Conservation (phyloP, 2,329 filamentous ascomycete species). For the Aureobasidium musti region DNA sequence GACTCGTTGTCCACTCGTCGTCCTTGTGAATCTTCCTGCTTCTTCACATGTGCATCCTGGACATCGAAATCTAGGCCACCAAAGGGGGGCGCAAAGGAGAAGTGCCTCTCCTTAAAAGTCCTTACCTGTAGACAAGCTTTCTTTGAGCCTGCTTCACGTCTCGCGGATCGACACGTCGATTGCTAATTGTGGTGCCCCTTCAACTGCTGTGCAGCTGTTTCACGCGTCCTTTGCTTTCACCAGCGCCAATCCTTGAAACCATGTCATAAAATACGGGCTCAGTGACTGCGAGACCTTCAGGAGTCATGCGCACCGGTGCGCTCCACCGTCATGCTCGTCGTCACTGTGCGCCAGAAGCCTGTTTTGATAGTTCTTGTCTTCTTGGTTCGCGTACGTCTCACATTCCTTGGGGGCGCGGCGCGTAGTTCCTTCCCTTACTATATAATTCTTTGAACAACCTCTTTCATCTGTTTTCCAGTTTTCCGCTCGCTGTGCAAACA, state of each 20-base stretch:
- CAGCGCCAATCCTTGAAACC: conserved; percentile 14
- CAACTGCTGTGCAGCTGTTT: conserved; percentile 20
- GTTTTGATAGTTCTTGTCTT: conserved; percentile 11
- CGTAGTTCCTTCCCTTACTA: conserved; percentile 14
- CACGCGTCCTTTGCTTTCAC: conserved; percentile 10
- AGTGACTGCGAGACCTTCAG: neutral
- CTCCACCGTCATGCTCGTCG: conserved; percentile 5
- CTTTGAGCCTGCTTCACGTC: neutral
- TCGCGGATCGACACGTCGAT: conserved; percentile 1
- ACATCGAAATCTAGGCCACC: neutral
- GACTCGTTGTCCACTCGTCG: neutral
- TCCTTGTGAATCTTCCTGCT: neutral
- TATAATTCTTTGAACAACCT: conserved; percentile 18
- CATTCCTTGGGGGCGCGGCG: conserved; percentile 25
- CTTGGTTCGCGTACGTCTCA: conserved; percentile 14
- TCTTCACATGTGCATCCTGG: neutral
- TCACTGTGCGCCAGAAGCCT: conserved; percentile 16
- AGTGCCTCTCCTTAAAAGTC: neutral
- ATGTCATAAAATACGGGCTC: neutral
- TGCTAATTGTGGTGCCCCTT: neutral
- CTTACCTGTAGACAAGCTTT: neutral
- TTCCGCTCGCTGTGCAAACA: conserved; percentile 6
- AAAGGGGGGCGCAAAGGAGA: neutral
- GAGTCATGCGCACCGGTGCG: conserved; percentile 13
- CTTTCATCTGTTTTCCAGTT: neutral